These are phyloP conservation scores for Senna siamea DNA, from an alignment of 306 rosid species.

Conservation along the genomic window DNA sequence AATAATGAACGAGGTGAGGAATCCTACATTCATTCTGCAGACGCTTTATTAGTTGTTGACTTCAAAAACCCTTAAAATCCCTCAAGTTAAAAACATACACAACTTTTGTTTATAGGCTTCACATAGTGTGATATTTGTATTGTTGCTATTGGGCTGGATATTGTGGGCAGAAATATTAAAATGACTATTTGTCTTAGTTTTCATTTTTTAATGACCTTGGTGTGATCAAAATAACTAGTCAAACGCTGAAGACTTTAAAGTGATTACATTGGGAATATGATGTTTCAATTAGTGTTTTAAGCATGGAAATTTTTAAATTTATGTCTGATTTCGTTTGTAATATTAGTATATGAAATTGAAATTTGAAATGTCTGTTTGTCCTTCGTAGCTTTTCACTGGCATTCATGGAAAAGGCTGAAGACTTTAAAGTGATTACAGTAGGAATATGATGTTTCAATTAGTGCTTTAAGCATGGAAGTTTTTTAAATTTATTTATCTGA, in stretches of 20 bases:
- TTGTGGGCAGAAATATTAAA: neutral
- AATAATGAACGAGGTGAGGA: constrained; percentile 78
- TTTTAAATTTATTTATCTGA: neutral
- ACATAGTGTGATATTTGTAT: neutral
- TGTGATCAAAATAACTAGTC: constrained; percentile 7
- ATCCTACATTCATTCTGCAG: constrained; percentile 13
- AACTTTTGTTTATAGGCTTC: neutral
- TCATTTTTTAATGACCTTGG: neutral
- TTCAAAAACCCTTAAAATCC: neutral
- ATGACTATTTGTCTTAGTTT: neutral
- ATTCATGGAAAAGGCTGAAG: constrained; percentile 65
- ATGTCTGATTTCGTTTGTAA: neutral
- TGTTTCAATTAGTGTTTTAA: constrained; percentile 30
- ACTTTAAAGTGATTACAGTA: neutral
- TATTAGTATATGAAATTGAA: constrained; percentile 13
- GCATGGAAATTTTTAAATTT: constrained; percentile 1
- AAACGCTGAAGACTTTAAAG: constrained; percentile 15
- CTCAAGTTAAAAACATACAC: constrained; percentile 11
- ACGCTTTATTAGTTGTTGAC: constrained; percentile 17
- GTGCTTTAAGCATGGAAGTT: constrained; percentile 20
- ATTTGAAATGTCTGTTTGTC: constrained; percentile 29
- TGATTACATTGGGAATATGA: constrained; percentile 14
- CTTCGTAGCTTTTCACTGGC: constrained; percentile 93
- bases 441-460: constrained; percentile 31
- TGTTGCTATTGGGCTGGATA: neutral